These are phyloP conservation scores for Glaciozyma martinii DNA, from an alignment of 768 basidiomycete genomes.

Conservation along the genomic window DNA sequence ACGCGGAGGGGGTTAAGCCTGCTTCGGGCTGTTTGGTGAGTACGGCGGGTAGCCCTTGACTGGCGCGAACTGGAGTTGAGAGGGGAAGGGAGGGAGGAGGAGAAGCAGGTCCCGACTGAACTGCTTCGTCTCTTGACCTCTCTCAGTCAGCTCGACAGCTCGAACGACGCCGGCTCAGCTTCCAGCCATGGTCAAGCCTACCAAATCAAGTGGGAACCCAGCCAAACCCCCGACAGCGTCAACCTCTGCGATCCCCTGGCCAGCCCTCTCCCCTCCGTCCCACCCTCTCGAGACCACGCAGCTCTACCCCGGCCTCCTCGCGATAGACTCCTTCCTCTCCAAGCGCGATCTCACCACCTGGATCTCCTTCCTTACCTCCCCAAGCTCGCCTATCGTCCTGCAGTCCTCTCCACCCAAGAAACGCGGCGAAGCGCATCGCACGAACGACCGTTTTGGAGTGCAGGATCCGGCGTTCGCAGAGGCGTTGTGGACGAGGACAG, in stretches of 20 bases:
- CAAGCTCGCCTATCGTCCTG: slow-evolving; percentile 45
- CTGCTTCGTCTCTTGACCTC: not conserved
- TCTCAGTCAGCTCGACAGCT: not conserved
- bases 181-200: not conserved
- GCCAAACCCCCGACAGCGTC: not conserved
- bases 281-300: not conserved
- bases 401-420: slow-evolving; percentile 58
- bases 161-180: not conserved
- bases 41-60: too few species aligned
- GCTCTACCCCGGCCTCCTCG: slow-evolving; percentile 2
- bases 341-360: slow-evolving; percentile 45
- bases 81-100: not conserved
- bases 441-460: slow-evolving; percentile 60
- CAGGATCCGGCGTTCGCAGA: slow-evolving; percentile 54
- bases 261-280: not conserved
- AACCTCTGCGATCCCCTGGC: slow-evolving; percentile 8
- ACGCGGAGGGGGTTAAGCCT: too few species aligned
- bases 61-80: not conserved
- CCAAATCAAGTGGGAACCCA: not conserved
- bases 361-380: slow-evolving; percentile 54
- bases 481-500: slow-evolving; percentile 39
- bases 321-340: slow-evolving; percentile 13
- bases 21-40: too few species aligned
- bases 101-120: not conserved
- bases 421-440: slow-evolving; percentile 59